Percentiles rank a stretch among this genome's conserved stretches.
Evolutionary conservation across 2,329 filamentous ascomycete species (phyloP).

Genomic region (Fonsecaea pedrosoi): DNA sequence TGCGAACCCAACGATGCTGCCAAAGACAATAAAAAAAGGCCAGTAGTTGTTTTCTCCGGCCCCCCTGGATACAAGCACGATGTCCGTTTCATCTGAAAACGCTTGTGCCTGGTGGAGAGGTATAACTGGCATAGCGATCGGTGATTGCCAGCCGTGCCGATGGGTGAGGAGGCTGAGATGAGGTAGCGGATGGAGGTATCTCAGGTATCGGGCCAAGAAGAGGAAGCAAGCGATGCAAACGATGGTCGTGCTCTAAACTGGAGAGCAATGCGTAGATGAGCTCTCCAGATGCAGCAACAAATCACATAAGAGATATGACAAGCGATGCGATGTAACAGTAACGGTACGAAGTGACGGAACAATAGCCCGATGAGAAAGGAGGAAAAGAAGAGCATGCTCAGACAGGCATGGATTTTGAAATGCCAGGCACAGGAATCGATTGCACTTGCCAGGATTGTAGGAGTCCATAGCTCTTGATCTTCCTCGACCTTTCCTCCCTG

Average conservation of each 20-base stretch:
- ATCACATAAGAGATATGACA: constrained; percentile 9
- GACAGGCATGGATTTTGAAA: not conserved
- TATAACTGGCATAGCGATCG: constrained; percentile 11
- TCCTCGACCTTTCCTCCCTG: not conserved
- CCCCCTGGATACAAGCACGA: constrained; percentile 3
- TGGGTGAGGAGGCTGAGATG: not conserved
- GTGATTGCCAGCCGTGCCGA: not conserved
- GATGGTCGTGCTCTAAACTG: not conserved
- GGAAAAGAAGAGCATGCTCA: not conserved
- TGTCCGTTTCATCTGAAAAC: not conserved
- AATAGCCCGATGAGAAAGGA: constrained; percentile 6
- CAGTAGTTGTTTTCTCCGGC: constrained; percentile 6
- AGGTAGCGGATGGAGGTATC: not conserved
- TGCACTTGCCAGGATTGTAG: constrained; percentile 9
- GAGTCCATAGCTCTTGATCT: constrained; percentile 7
- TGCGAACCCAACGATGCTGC: constrained; percentile 16
- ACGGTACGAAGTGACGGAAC: constrained; percentile 10
- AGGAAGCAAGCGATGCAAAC: not conserved
- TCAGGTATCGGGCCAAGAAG: not conserved
- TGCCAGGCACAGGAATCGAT: not conserved
- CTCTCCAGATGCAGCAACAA: constrained; percentile 1
- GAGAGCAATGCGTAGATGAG: constrained; percentile 3
- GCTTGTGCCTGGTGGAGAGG: not conserved
- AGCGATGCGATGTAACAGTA: constrained; percentile 5
- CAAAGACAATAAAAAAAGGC: constrained; percentile 19